Conservation (phyloP, 495 filamentous ascomycete species). For the Xylaria venustula region DNA sequence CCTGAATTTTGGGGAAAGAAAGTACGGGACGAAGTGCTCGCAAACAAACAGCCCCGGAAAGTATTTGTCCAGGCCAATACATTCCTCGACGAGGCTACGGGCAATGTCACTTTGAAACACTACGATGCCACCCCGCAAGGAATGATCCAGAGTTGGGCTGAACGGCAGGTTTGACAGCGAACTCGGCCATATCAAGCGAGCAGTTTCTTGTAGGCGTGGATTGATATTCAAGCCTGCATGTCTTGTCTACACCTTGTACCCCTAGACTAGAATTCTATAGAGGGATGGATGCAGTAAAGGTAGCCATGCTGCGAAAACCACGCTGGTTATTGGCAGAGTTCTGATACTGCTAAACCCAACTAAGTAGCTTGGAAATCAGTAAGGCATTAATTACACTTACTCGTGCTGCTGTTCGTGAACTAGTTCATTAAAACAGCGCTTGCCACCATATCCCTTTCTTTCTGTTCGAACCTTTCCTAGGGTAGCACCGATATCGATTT, state of each 20-base stretch:
- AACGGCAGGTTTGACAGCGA: conserved; percentile 38
- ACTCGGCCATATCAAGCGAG: neutral
- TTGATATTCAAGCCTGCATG: neutral
- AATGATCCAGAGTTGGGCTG: conserved; percentile 87
- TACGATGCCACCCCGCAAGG: conserved; percentile 86
- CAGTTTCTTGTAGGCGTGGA: conserved; percentile 15
- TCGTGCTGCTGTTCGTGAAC: too few species aligned
- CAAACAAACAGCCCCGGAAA: conserved; percentile 88
- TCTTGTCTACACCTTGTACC: neutral
- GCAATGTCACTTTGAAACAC: conserved; percentile 76
- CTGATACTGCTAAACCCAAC: too few species aligned
- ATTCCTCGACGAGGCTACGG: conserved; percentile 60
- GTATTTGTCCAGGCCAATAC: conserved; percentile 97
- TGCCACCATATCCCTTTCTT: too few species aligned
- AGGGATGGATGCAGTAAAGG: too few species aligned
- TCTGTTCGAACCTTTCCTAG: neutral
- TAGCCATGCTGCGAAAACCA: too few species aligned
- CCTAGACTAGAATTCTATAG: too few species aligned
- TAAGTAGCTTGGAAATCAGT: too few species aligned
- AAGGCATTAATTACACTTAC: too few species aligned
- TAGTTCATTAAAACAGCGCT: too few species aligned
- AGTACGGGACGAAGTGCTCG: conserved; percentile 74
- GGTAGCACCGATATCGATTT: neutral
- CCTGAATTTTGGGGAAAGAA: conserved; percentile 75
- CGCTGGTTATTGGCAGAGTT: too few species aligned